Base-by-base conservation (phyloP, 2,329 filamentous ascomycete genomes). In the Davidsoniella eucalypti region DNA sequence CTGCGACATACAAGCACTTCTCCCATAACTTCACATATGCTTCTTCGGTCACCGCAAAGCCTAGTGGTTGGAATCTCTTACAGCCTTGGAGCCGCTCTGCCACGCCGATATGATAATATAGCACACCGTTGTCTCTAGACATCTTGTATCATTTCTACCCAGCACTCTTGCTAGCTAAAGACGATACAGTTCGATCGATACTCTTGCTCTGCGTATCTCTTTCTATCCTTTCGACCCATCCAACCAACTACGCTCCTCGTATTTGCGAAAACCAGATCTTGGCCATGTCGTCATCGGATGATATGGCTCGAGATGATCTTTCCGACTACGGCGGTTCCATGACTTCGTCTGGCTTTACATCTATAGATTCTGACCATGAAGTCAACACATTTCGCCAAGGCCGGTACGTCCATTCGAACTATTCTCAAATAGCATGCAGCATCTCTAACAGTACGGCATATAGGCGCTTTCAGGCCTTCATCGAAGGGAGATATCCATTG, bases 381-480 rank as follows among this genome's bases (percentile, higher is more conserved):
- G 53, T 62, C 16, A 60, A 67, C 53, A 60, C 60, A 23, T 65
- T 63, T 45, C 62, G 66, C 51, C 59, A 65, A 54, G 65, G 65
- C 44, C 63, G 64, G 63, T 64, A 56, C 42, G 57, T 29, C 26
- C 10, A 29, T 29, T 29, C 10, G 26, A 3, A 29, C 18, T 18
- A 18, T 18, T 18, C 18, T 18, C 3, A 3, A 18, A 18, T 18
- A 18, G 38, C 16, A 16, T 23, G 23, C 17, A 21, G 12, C 14
- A 4, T 4, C 39, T 44, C 38, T 25, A 49, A 23, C 18, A 36
- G 23, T 29, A n/a, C 42, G 10, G 1, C 7, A 6, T 38, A 33
- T 33, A 71, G 71, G 52, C 66, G 71, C 38, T 74, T 73, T 55
- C 70, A 74, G 56, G 64, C 63, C 26, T 70, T 70, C 53, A 59